Evolutionary conservation across 2,329 filamentous ascomycete species (phyloP).

Genomic region (Drechslerella coelobrocha): DNA sequence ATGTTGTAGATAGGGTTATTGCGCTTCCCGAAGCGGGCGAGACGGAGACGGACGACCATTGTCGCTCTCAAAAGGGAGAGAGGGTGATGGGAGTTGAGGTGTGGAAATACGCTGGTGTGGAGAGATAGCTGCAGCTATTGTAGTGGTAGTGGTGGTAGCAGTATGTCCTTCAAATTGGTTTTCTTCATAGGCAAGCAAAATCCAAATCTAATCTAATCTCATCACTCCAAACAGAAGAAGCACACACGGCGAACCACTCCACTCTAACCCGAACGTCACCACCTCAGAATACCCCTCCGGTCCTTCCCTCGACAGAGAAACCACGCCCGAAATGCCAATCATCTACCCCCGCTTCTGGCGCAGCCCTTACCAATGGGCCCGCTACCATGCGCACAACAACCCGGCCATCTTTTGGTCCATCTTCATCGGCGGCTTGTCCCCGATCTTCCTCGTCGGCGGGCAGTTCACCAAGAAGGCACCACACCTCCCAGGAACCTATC

Average conservation of each 20-base stretch:
- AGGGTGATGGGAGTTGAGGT: neutral
- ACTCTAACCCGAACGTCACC: slow-evolving; percentile 2
- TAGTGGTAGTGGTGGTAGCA: too few relatives aligned
- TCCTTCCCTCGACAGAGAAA: neutral
- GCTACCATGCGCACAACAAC: slow-evolving; percentile 86
- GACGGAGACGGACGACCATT: slow-evolving; percentile 93
- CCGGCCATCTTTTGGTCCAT: slow-evolving; percentile 91
- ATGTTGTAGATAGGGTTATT: slow-evolving; percentile 98
- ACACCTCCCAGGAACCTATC: slow-evolving; percentile 85
- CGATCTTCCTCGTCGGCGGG: slow-evolving; percentile 71
- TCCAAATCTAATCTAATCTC: slow-evolving; percentile 3
- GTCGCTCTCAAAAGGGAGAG: slow-evolving; percentile 52
- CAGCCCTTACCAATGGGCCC: slow-evolving; percentile 79
- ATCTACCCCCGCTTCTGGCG: slow-evolving; percentile 79
- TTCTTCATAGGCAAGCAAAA: neutral
- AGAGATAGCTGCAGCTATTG: neutral
- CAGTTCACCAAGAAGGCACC: slow-evolving; percentile 75
- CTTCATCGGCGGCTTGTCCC: slow-evolving; percentile 75
- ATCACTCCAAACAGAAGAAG: neutral
- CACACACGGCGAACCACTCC: too few relatives aligned
- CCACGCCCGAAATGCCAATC: slow-evolving; percentile 66
- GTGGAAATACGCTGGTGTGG: neutral
- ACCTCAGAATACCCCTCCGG: neutral
- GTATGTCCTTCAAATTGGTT: neutral
- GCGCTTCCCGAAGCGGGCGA: slow-evolving; percentile 88